Evolutionary conservation across 345 rosid species (phyloP).

Genomic region (sweet orange (Citrus sinensis)): DNA sequence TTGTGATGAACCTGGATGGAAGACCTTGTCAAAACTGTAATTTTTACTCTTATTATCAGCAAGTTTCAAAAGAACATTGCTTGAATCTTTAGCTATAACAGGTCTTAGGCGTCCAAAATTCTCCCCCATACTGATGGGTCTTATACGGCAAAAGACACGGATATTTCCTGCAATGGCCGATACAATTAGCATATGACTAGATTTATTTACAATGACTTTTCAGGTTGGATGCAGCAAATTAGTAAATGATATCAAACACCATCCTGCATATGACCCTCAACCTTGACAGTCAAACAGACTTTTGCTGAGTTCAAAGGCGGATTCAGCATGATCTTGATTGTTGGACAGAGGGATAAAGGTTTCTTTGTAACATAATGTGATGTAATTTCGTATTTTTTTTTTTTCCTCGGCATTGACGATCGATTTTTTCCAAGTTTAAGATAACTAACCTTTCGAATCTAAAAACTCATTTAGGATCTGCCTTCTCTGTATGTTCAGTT

Average conservation of each 20-base stretch:
- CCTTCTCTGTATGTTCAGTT: constrained; percentile 56
- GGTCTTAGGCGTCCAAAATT: constrained; percentile 27
- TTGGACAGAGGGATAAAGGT: neutral
- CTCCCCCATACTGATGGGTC: constrained; percentile 41
- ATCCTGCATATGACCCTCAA: neutral
- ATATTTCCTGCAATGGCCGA: constrained; percentile 50
- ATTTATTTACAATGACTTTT: neutral
- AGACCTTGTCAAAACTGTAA: constrained; percentile 64
- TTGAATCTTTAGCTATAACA: constrained; percentile 45
- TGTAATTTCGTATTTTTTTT: neutral
- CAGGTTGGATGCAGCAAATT: neutral
- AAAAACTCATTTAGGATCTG: constrained; percentile 62
- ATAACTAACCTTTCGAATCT: constrained; percentile 69
- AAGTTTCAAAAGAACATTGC: constrained; percentile 39
- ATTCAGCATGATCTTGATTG: neutral
- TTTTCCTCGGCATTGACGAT: neutral
- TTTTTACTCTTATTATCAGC: constrained; percentile 41
- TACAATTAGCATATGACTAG: neutral
- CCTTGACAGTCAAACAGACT: neutral
- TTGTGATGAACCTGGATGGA: constrained; percentile 67
- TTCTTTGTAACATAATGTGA: neutral
- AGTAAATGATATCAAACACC: neutral
- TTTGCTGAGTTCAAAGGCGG: neutral
- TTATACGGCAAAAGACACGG: constrained; percentile 76
- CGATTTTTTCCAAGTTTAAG: neutral